A percentile compares a stretch with the other conserved stretches of the same genome.
These are phyloP conservation scores for Phytopythium montanum DNA, from an alignment of 352 stramenopile species.

Conservation along the genomic window DNA sequence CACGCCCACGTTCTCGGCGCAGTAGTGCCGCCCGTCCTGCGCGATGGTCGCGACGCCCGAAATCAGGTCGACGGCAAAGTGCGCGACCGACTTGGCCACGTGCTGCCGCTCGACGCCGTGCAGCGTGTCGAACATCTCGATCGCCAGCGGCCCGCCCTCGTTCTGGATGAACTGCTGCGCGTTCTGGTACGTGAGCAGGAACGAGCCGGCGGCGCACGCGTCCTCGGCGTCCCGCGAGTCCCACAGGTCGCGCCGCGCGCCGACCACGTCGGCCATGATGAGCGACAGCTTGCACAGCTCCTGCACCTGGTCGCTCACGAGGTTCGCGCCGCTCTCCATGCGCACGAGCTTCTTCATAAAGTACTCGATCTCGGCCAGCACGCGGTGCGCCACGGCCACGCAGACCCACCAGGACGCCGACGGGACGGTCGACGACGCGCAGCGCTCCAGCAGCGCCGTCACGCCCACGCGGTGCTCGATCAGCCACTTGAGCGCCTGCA, in stretches of 20 bases:
- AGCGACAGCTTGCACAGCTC: slow-evolving; percentile 47
- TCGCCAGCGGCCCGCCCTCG: slow-evolving; percentile 42
- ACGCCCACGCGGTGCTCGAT: slow-evolving; percentile 35
- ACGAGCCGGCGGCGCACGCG: slow-evolving; percentile 36
- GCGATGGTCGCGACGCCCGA: slow-evolving; percentile 32
- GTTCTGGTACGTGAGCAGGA: slow-evolving; percentile 47
- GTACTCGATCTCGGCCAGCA: slow-evolving; percentile 53
- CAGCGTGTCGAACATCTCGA: slow-evolving; percentile 55
- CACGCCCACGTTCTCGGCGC: slow-evolving; percentile 29
- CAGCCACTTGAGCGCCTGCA: slow-evolving; percentile 49
- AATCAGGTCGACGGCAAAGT: slow-evolving; percentile 45
- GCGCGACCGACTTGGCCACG: slow-evolving; percentile 44
- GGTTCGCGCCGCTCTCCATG: slow-evolving; percentile 31
- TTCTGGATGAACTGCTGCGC: slow-evolving; percentile 63
- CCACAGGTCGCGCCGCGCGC: slow-evolving; percentile 42
- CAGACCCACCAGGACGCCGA: slow-evolving; percentile 62
- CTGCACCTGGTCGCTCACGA: slow-evolving; percentile 42
- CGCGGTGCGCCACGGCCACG: slow-evolving; percentile 36
- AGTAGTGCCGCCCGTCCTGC: slow-evolving; percentile 48
- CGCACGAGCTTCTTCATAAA: slow-evolving; percentile 55
- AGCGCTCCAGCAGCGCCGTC: slow-evolving; percentile 22
- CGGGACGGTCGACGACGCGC: slow-evolving; percentile 17
- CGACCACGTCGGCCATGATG: slow-evolving; percentile 48
- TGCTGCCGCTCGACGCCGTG: slow-evolving; percentile 38
- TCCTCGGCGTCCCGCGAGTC: slow-evolving; percentile 23